Conservation (phyloP, 441 rosid genomes). For the Erysimum cheiri region DNA sequence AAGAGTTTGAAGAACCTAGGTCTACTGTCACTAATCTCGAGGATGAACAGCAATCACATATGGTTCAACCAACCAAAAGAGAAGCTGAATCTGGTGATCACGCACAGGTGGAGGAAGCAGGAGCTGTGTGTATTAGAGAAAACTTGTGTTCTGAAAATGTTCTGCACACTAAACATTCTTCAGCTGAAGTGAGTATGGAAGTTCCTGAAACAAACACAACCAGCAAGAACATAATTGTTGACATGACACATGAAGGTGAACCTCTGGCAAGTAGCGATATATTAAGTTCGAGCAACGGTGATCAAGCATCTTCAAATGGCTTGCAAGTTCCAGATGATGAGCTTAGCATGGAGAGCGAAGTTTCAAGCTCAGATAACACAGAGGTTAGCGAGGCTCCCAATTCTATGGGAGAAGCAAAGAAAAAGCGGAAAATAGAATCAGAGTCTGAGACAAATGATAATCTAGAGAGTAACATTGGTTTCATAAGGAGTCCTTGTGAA, state of each 20-base stretch:
- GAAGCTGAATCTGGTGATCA: slow-evolving; percentile 43
- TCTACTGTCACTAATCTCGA: slow-evolving; percentile 34
- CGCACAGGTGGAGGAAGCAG: slow-evolving; percentile 42
- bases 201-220: slow-evolving; percentile 31
- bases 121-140: slow-evolving; percentile 43
- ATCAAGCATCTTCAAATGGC: slow-evolving; percentile 45
- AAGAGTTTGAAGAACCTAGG: slow-evolving; percentile 41
- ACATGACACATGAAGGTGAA: slow-evolving; percentile 41
- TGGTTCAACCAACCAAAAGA: slow-evolving; percentile 33
- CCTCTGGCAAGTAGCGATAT: slow-evolving; percentile 29
- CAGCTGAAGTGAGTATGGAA: slow-evolving; percentile 46
- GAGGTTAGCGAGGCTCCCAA: slow-evolving; percentile 34
- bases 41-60: slow-evolving; percentile 34
- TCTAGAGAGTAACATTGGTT: slow-evolving; percentile 45
- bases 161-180: slow-evolving; percentile 25
- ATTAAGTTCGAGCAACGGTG: slow-evolving; percentile 40
- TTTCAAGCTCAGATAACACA: slow-evolving; percentile 45
- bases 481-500: slow-evolving; percentile 96
- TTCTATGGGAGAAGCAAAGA: slow-evolving; percentile 49
- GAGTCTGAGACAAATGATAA: slow-evolving; percentile 53
- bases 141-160: slow-evolving; percentile 34
- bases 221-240: slow-evolving; percentile 39
- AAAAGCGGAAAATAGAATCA: slow-evolving; percentile 63
- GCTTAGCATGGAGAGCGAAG: slow-evolving; percentile 40
- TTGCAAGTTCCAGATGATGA: slow-evolving; percentile 46